A percentile compares a stretch with the other conserved stretches of the same genome.
Conservation (phyloP, 805 yeast genomes). For the Kazachstania kunashirensis region DNA sequence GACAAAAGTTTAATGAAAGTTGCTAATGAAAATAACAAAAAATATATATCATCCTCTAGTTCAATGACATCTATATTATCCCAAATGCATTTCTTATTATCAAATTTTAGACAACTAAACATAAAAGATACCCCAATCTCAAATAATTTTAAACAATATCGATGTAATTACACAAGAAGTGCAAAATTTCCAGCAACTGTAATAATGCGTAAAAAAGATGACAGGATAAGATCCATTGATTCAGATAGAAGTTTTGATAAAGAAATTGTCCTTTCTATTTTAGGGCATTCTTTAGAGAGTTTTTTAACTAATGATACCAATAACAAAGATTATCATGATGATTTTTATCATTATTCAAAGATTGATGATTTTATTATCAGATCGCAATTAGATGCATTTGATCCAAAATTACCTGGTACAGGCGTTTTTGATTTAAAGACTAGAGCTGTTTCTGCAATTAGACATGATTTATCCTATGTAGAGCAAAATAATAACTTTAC, state of each 20-base stretch:
- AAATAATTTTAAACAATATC: conserved; percentile 33
- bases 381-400: conserved; percentile 83
- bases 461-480: conserved; percentile 63
- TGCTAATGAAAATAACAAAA: conserved; percentile 29
- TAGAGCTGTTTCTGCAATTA: conserved; percentile 77
- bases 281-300: conserved; percentile 76
- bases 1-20: conserved; percentile 45
- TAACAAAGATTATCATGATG: conserved; percentile 6
- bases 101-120: conserved; percentile 49
- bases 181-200: conserved; percentile 46
- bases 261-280: conserved; percentile 56
- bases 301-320: conserved; percentile 33
- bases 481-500: conserved; percentile 45
- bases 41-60: conserved; percentile 72
- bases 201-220: conserved; percentile 42
- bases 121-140: conserved; percentile 33
- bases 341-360: conserved; percentile 63
- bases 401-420: conserved; percentile 69
- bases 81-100: conserved; percentile 64
- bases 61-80: conserved; percentile 71
- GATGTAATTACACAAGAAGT: conserved; percentile 34
- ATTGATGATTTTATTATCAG: conserved; percentile 66
- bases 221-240: conserved; percentile 51
- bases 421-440: conserved; percentile 91
- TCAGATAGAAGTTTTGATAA: conserved; percentile 57